These are phyloP conservation scores for Astragalus glycyphyllos DNA, from an alignment of 306 rosid genomes.

Conservation along the genomic window DNA sequence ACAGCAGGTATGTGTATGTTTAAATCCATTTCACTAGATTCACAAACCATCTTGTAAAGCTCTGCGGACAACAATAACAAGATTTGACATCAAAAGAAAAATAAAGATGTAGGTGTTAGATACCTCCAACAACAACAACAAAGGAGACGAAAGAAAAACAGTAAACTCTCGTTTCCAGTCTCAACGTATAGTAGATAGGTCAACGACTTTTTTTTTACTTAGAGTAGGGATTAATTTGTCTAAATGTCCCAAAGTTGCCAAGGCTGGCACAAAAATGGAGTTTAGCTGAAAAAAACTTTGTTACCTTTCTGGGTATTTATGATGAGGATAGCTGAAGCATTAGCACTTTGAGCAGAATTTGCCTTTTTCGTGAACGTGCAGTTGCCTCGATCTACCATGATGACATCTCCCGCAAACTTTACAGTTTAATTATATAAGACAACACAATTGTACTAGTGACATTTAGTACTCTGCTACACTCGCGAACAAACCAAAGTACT, in stretches of 20 bases:
- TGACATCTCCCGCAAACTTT: slow-evolving; percentile 89
- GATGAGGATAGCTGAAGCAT: slow-evolving; percentile 95
- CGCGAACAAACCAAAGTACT: slow-evolving; percentile 9
- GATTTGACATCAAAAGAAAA: slow-evolving; percentile 34
- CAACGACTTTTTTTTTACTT: not conserved
- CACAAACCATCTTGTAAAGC: slow-evolving; percentile 98
- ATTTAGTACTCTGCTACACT: slow-evolving; percentile 19
- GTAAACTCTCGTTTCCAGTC: not conserved
- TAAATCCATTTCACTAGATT: slow-evolving; percentile 75
- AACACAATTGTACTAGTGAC: slow-evolving; percentile 22
- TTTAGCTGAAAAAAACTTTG: not conserved
- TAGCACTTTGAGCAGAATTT: slow-evolving; percentile 77
- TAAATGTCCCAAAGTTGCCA: not conserved
- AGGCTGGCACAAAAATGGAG: not conserved
- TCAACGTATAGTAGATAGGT: not conserved
- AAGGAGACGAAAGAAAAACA: not conserved
- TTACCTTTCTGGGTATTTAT: slow-evolving; percentile 83
- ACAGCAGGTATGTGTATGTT: slow-evolving; percentile 88
- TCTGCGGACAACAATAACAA: slow-evolving; percentile 59
- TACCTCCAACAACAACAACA: slow-evolving; percentile 11
- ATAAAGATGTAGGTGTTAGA: not conserved
- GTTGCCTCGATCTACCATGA: slow-evolving; percentile 87
- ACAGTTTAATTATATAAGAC: slow-evolving; percentile 32
- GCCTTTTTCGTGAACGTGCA: slow-evolving; percentile 91
- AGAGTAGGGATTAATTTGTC: not conserved